phyloP scores from a whole-genome alignment of 495 filamentous ascomycete genomes.

The Penicillium canescens region DNA sequence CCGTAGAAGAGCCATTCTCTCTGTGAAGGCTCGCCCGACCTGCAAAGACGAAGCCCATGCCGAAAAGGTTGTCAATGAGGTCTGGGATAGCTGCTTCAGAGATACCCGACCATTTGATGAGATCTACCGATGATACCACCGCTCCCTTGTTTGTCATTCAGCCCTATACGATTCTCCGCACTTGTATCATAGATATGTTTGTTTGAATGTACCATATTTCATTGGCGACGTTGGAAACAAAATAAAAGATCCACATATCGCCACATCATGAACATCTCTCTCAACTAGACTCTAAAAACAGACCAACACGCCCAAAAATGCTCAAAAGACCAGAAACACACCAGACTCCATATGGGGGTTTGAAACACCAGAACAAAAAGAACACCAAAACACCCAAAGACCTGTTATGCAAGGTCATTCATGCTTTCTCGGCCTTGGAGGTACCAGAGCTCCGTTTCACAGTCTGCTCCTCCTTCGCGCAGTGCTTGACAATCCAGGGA shows the following conservation, averaged over 20 bases:
- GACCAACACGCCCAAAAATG: conserved; percentile 23
- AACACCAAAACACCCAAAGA: conserved; percentile 23
- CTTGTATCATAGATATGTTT: conserved; percentile 25
- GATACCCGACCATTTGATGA: conserved; percentile 96
- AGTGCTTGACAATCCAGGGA: conserved; percentile 98
- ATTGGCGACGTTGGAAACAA: conserved; percentile 18
- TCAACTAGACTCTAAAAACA: conserved; percentile 17
- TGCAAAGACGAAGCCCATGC: conserved; percentile 89
- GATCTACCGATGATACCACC: conserved; percentile 74
- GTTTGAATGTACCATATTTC: conserved; percentile 26
- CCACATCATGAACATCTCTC: conserved; percentile 17
- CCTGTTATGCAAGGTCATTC: conserved; percentile 20
- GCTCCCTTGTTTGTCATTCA: not conserved
- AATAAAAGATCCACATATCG: conserved; percentile 21
- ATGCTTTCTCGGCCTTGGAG: conserved; percentile 41
- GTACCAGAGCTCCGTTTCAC: conserved; percentile 48
- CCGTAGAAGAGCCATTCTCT: conserved; percentile 71
- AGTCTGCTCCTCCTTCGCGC: conserved; percentile 71
- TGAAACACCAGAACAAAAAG: conserved; percentile 16
- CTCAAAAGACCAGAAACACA: conserved; percentile 14
- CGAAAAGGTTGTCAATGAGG: conserved; percentile 85
- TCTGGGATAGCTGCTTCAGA: conserved; percentile 94
- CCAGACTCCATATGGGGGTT: conserved; percentile 8
- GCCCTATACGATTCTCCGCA: conserved; percentile 10
- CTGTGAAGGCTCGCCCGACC: conserved; percentile 68